Percentiles rank a stretch among this genome's conserved stretches.
Conservation (phyloP, 1,284 basidiomycete species). For the Lignosus rhinocerotis region DNA sequence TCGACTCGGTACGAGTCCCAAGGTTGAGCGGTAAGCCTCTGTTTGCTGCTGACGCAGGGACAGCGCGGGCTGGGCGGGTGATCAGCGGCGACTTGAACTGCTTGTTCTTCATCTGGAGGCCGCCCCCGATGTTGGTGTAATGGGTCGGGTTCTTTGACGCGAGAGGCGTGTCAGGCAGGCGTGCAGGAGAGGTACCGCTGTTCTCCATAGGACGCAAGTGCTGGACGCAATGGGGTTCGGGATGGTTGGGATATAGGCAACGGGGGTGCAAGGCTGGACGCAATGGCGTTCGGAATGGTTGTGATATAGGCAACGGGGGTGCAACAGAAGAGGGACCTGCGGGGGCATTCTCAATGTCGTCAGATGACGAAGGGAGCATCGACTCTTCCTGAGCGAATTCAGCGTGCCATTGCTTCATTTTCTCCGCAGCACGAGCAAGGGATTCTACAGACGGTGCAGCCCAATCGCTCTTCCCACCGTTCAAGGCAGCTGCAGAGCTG, state of each 20-base stretch:
- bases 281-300: slow-evolving; percentile 30
- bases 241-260: slow-evolving; percentile 5
- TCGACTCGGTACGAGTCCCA: slow-evolving; percentile 8
- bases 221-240: slow-evolving; percentile 37
- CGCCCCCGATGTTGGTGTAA: slow-evolving; percentile 5
- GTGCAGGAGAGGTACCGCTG: slow-evolving; percentile 21
- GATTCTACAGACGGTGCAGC: slow-evolving; percentile 60
- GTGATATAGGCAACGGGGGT: background rate
- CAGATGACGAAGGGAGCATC: background rate
- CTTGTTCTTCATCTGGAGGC: slow-evolving; percentile 35
- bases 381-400: slow-evolving; percentile 39
- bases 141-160: slow-evolving; percentile 25
- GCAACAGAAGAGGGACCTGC: background rate
- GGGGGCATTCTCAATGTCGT: slow-evolving; percentile 11
- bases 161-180: slow-evolving; percentile 25
- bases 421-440: slow-evolving; percentile 54
- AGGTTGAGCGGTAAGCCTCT: slow-evolving; percentile 37
- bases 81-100: slow-evolving; percentile 61
- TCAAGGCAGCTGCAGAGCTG: slow-evolving; percentile 10
- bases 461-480: slow-evolving; percentile 21
- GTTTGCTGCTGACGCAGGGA: slow-evolving; percentile 9
- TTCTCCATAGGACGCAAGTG: slow-evolving; percentile 47
- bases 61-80: slow-evolving; percentile 17
- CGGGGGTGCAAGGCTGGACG: slow-evolving; percentile 42
- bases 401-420: slow-evolving; percentile 53